phyloP scores from a whole-genome alignment of 2,329 filamentous ascomycete genomes.

The Colletotrichum limetticola region DNA sequence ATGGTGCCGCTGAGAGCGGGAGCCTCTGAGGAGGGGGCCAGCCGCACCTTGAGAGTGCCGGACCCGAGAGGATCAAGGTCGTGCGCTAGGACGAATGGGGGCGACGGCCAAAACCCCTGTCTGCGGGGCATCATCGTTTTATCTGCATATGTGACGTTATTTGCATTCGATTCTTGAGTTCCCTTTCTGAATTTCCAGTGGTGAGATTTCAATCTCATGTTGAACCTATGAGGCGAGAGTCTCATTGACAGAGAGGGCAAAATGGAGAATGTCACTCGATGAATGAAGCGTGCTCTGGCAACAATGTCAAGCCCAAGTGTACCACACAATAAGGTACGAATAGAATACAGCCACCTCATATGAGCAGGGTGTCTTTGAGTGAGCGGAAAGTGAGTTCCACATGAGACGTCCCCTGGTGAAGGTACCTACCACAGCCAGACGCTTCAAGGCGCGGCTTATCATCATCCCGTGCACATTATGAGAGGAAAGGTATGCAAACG shows the following conservation, averaged over 20 bases:
- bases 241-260: not conserved
- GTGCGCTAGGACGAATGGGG: slow-evolving; percentile 22
- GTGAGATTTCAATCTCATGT: not conserved
- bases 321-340: too few relatives aligned
- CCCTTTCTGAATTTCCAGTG: not conserved
- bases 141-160: slow-evolving; percentile 28
- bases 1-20: not conserved
- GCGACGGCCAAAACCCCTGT: slow-evolving; percentile 11
- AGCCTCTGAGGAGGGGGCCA: not conserved
- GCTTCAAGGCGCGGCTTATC: not conserved
- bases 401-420: slow-evolving; percentile 13
- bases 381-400: slow-evolving; percentile 12
- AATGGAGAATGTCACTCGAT: not conserved
- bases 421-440: not conserved
- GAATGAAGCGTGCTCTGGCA: too few relatives aligned
- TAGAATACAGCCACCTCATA: not conserved
- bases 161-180: slow-evolving; percentile 10
- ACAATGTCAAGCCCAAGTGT: too few relatives aligned
- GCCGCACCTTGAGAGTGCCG: slow-evolving; percentile 3
- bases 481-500: not conserved
- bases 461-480: not conserved
- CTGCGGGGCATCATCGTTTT: slow-evolving; percentile 23
- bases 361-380: not conserved
- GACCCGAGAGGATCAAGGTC: not conserved
- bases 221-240: not conserved